Evolutionary conservation across 2,329 filamentous ascomycete species (phyloP).

Genomic region (Diaporthe longicolla): DNA sequence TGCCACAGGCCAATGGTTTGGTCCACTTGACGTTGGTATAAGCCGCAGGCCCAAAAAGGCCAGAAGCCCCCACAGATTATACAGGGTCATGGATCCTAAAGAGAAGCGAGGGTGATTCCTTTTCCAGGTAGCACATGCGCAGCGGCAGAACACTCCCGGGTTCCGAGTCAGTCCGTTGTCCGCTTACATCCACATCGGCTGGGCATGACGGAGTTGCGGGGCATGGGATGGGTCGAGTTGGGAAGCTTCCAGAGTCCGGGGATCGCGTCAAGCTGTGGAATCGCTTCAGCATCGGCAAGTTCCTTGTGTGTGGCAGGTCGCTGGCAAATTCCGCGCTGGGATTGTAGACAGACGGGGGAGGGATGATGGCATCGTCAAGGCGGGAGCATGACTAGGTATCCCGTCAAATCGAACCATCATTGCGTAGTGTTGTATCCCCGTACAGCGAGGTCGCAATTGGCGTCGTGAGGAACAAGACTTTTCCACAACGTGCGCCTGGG

Average conservation of each 20-base stretch:
- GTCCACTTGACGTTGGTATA: neutral
- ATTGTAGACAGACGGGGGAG: too few species aligned
- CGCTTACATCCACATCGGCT: neutral
- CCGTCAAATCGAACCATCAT: neutral
- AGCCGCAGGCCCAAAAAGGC: neutral
- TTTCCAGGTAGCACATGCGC: neutral
- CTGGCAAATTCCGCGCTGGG: neutral
- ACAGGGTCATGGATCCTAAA: neutral
- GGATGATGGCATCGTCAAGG: neutral
- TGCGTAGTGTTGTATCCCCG: neutral
- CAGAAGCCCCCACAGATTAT: neutral
- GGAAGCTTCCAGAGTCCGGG: neutral
- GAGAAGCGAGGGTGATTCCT: neutral
- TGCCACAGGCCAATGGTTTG: neutral
- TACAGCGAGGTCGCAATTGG: neutral
- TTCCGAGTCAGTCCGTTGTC: neutral
- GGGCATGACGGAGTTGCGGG: conserved; percentile 2
- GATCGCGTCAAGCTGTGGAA: neutral
- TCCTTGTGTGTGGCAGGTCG: neutral
- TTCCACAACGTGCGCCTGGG: neutral
- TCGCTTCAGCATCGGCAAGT: neutral
- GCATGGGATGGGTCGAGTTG: neutral
- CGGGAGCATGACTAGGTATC: neutral
- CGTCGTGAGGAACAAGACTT: too few species aligned
- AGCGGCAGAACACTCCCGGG: neutral